A percentile compares a stretch with the other conserved stretches of the same genome.
phyloP scores from a whole-genome alignment of 1,284 basidiomycete species.

The Mycena sp. region DNA sequence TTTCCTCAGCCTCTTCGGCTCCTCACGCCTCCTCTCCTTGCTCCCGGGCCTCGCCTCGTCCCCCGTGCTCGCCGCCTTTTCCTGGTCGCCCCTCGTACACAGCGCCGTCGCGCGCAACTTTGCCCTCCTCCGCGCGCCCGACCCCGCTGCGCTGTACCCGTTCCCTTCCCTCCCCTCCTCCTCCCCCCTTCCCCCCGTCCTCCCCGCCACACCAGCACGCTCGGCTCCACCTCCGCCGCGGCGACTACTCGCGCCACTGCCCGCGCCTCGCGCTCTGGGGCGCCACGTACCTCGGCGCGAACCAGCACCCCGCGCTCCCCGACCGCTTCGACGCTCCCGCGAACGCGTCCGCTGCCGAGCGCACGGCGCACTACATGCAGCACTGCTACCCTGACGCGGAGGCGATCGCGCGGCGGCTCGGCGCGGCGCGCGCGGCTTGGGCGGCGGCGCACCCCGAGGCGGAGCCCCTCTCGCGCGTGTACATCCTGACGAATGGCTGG shows the following conservation, averaged over 20 bases:
- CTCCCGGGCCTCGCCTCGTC: conserved; percentile 57
- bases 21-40: conserved; percentile 55
- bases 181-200: conserved; percentile 20
- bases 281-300: conserved; percentile 65
- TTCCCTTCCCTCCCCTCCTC: conserved; percentile 32
- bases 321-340: conserved; percentile 55
- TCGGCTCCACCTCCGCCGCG: conserved; percentile 75
- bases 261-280: conserved; percentile 60
- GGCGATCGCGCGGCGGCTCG: conserved; percentile 55
- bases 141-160: conserved; percentile 35
- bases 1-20: conserved; percentile 61
- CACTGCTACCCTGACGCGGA: conserved; percentile 67
- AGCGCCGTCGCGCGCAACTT: conserved; percentile 61
- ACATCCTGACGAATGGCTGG: conserved; percentile 64
- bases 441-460: conserved; percentile 7
- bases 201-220: conserved; percentile 54
- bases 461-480: conserved; percentile 32
- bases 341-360: conserved; percentile 27
- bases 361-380: conserved; percentile 52
- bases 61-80: conserved; percentile 60
- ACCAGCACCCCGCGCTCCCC: conserved; percentile 57
- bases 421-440: conserved; percentile 28
- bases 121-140: conserved; percentile 51
- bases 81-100: conserved; percentile 70
- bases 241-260: conserved; percentile 74